Base-by-base conservation (phyloP, 441 rosid genomes). In the Adansonia madagascariensis region DNA sequence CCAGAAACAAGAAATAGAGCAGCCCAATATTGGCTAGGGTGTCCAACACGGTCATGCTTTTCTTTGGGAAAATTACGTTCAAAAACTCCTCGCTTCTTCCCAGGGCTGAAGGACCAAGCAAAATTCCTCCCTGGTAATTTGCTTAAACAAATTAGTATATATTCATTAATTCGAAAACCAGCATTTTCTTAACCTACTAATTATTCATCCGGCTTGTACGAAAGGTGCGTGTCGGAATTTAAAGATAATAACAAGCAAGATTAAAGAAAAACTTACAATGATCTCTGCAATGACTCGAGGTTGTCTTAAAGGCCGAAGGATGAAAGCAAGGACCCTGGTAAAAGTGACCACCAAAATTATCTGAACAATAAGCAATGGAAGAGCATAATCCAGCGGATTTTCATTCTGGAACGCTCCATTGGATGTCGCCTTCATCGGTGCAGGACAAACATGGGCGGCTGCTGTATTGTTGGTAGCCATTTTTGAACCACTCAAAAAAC, bases 401-500 rank as follows among this genome's bases (percentile, higher is more conserved):
- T 91, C 94, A 0, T 83, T 80, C 74, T 92, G 95, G 79, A 91
- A 92, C 5, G 88, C 81, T 71, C 97, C 97, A 76, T 91, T 84
- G 5, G 97, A 91, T 6, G 95, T 87, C 11, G 94, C 91, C 80
- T 86, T 88, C 94, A 92, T 92, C 1, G 92, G 77, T 6, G 59
- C 46, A 35, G 68, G 57, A 27, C 77, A 74, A 22, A 24, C 44
- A 15, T 44, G 59, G 10, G 69, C 59, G 5, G 53, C 15, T 1
- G 17, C 6, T 39, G 17, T 35, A 8, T 35, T n/a, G n/a, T 11
- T 75, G 46, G 27, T 31, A 49, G 63, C 78, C 78, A 75, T 75
- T 64, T 49, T 50, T 52, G 35, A 17, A 71, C 63, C 64, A 71
- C 14, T 17, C 73, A 49, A 49, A 24, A 22, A 14, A 7, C 39